These are phyloP conservation scores for Saccharum spontaneum DNA, from an alignment of 176 grass and related monocot species.

Conservation along the genomic window DNA sequence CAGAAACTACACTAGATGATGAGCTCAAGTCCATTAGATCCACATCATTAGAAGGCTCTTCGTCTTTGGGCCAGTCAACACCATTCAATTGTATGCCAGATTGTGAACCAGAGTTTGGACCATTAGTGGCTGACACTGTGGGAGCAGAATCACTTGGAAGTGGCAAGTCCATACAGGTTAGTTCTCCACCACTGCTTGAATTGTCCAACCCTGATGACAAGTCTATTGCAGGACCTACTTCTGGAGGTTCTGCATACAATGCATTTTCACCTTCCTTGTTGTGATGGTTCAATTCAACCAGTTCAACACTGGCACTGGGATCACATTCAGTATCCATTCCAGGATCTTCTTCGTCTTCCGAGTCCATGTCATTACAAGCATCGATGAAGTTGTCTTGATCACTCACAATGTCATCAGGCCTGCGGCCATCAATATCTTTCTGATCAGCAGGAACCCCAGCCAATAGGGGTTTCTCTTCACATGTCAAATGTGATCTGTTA, in stretches of 20 bases:
- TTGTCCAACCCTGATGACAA: conserved; percentile 16
- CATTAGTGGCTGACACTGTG: conserved; percentile 26
- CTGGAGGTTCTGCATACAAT: conserved; percentile 19
- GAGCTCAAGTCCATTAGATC: conserved; percentile 73
- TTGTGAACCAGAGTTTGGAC: conserved; percentile 38
- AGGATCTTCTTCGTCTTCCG: conserved; percentile 43
- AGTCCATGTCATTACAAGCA: conserved; percentile 58
- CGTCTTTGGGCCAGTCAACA: conserved; percentile 45
- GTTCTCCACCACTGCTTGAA: conserved; percentile 36
- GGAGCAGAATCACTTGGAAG: conserved; percentile 33
- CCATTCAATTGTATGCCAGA: conserved; percentile 27
- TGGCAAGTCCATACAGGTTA: conserved; percentile 25
- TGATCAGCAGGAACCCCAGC: conserved; percentile 19
- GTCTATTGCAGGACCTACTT: conserved; percentile 35
- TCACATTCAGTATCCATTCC: conserved; percentile 44
- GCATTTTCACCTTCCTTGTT: conserved; percentile 37
- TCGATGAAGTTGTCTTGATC: conserved; percentile 82
- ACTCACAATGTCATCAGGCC: conserved; percentile 59
- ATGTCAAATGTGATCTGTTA: background rate
- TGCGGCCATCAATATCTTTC: conserved; percentile 29
- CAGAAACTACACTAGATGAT: conserved; percentile 58
- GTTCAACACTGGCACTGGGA: conserved; percentile 33
- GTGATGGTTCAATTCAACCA: conserved; percentile 21
- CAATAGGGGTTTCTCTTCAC: conserved; percentile 19
- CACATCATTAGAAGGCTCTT: conserved; percentile 55